Base-by-base conservation (phyloP, 495 filamentous ascomycete genomes). In the Cercophora newfieldiana region DNA sequence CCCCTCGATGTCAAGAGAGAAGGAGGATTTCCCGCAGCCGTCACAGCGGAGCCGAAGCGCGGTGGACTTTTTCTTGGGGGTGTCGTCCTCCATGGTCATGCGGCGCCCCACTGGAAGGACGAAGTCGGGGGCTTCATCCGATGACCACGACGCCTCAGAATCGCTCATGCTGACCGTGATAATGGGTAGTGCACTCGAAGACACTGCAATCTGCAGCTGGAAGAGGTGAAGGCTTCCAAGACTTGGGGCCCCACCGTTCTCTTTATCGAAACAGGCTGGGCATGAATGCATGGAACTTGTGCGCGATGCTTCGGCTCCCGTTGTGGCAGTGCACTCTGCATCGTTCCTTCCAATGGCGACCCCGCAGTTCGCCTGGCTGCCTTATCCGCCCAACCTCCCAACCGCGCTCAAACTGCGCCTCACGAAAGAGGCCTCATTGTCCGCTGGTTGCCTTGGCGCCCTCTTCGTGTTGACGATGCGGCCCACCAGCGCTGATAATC, bases 131-230 rank as follows among this genome's bases (percentile, higher is more conserved):
- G 50, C 24, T 3, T 53, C 50, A n/a, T 53, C 50, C 50, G 50
- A 22, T 19, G 50, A 53, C 50, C 21, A 53, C 4, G 50, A 10
- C 10, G 8, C 19, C 2, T 53, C 50, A 2, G 19, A 53, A 22
- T 53, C 50, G 50, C 50, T 53, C 50, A 53, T 53, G 21, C n/a
- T 53, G 50, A 53, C 50, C 1, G 14, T 53, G 50, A 53, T 44
- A 14, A 47, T 18, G 37, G 37, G 3, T 53, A 2, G 18, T 53
- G 21, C 19, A 16, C 50, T 53, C 24, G 22, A 44, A n/a, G n/a
- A n/a, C n/a, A n/a, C n/a, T 47, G 18, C 37, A 47, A 47, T 47
- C 18, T 47, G 7, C 37, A 47, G 8, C 7, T 7, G 18, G 37
- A 47, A 47, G 7, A 18, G 37, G 18, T 47, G 37, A 47, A 47